Evolutionary conservation across 176 grass and related monocot genomes (phyloP), one percentile per base, ranked within the genome.

Genomic region (Aegilops tauschii): DNA sequence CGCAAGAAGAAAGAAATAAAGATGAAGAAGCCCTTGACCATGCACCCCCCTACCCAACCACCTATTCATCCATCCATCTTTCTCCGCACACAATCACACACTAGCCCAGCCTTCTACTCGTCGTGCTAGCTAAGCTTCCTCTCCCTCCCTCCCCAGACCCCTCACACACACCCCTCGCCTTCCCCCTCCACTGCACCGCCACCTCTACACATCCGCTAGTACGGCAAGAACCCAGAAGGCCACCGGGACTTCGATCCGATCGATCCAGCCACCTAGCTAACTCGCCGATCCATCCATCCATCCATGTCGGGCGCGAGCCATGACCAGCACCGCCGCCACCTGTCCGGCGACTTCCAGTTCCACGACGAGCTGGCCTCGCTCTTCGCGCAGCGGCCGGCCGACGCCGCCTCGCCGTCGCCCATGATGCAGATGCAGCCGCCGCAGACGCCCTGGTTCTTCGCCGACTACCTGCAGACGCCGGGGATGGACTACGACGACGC

Each of bases 331-430:
- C 79, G 86, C 30, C 72, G 77, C 36, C 73, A 68, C 78, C 77
- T 66, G 42, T 87, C 85, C 34, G 34, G 80, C 25, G 85, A 90
- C 68, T 90, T 90, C 80, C 80, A 74, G 65, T 91, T 87, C 78
- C 83, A 88, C 35, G 97, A 99, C 30, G 93, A 95, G 6, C 89
- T 96, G 39, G 82, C 83, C 29, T 84, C 92, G 39, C 67, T 98
- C 64, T 91, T 98, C 85, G 59, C 86, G 20, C 88, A 88, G 84
- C 91, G 66, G 79, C 76, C 73, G 0, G 77, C 72, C 10, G 50
- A 18, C 5, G 9, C 28, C 3, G 29, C 29, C 9, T 25, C 37
- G 5, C 42, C 71, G 72, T 27, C 42, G 54, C 54, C 54, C 18
- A 59, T 21, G 44, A 76, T 76, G 81, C 31, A 21, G 50, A 40